Conservation (phyloP, 2,329 filamentous ascomycete species). For the Plectosphaerella cucumerina region DNA sequence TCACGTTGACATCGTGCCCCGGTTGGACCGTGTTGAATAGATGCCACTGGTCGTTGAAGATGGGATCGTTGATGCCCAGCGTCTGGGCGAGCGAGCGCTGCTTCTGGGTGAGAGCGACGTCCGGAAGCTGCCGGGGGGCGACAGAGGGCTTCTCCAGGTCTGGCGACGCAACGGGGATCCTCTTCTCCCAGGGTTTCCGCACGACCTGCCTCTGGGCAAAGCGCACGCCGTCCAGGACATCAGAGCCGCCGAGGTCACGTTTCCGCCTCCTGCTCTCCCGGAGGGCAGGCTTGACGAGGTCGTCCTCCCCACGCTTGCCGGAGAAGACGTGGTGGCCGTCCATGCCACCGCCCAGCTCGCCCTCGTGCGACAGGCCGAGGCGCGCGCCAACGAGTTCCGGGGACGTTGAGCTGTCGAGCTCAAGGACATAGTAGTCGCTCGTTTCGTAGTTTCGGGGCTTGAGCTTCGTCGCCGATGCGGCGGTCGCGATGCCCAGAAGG, state of each 20-base stretch:
- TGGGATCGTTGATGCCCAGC: conserved; percentile 81
- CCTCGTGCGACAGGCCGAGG: conserved; percentile 76
- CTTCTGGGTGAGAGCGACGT: conserved; percentile 45
- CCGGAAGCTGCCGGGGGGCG: conserved; percentile 14
- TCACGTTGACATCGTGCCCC: conserved; percentile 96
- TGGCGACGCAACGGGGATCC: conserved; percentile 29
- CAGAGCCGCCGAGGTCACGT: conserved; percentile 44
- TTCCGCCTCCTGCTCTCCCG: conserved; percentile 57
- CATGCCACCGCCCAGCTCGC: conserved; percentile 67
- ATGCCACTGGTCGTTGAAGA: conserved; percentile 95
- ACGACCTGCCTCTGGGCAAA: conserved; percentile 71
- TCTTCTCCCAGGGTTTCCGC: conserved; percentile 50
- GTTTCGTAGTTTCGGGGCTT: conserved; percentile 67
- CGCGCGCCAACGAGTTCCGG: conserved; percentile 67
- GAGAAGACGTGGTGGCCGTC: conserved; percentile 82
- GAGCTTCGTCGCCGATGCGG: conserved; percentile 41
- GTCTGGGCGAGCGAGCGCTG: conserved; percentile 58
- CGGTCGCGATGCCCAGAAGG: conserved; percentile 46
- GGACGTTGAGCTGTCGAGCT: conserved; percentile 63
- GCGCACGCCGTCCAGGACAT: conserved; percentile 69
- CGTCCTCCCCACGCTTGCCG: conserved; percentile 56
- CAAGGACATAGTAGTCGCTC: conserved; percentile 91
- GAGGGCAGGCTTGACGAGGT: conserved; percentile 53
- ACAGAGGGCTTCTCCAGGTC: conserved; percentile 9
- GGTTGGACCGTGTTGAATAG: conserved; percentile 75